Base-by-base conservation (phyloP, 768 basidiomycete genomes). In the Punctularia strigosozonata region DNA sequence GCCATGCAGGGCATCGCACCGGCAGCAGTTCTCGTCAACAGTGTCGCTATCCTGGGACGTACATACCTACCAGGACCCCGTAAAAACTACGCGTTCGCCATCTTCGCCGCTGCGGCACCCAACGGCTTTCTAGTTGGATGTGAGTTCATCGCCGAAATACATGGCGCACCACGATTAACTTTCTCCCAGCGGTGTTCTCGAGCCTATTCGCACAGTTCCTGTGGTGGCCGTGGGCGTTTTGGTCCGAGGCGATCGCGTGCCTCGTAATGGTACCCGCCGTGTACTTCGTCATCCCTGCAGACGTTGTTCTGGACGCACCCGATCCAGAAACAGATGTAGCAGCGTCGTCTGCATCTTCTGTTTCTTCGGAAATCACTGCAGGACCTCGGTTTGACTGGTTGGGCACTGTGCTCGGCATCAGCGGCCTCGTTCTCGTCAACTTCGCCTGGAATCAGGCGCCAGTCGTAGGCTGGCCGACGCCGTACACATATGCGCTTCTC, bases 361-460 rank as follows among this genome's bases (percentile, higher is more conserved):
- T n/a, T n/a, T n/a, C n/a, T n/a, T n/a, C n/a, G n/a, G n/a, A n/a
- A n/a, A n/a, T n/a, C n/a, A n/a, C n/a, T n/a, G n/a, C n/a, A n/a
- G n/a, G n/a, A n/a, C n/a, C n/a, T n/a, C n/a, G n/a, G n/a, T n/a
- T 42, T 14, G 41, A 42, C 23, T 37, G 20, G 4, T 18, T 42
- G n/a, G 41, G 41, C 4, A 12, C 26, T 7, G 19, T 17, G 10
- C 36, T 42, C 25, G 41, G 41, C 17, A 31, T 42, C 12, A 21
- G 12, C 5, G 41, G 20, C 12, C 36, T 42, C 2, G 28, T 42
- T 20, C 41, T 42, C 1, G 37, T 42, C 41, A 42, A 42, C 28
- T 42, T 42, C 26, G 30, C 33, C 28, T 42, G 41, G 41, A 42
- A 42, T 25, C 41, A 38, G 31, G 41, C 41, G 6, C 25, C 41